Conservation (phyloP, 108 stramenopile species). For the Cyclotella atomus region DNA sequence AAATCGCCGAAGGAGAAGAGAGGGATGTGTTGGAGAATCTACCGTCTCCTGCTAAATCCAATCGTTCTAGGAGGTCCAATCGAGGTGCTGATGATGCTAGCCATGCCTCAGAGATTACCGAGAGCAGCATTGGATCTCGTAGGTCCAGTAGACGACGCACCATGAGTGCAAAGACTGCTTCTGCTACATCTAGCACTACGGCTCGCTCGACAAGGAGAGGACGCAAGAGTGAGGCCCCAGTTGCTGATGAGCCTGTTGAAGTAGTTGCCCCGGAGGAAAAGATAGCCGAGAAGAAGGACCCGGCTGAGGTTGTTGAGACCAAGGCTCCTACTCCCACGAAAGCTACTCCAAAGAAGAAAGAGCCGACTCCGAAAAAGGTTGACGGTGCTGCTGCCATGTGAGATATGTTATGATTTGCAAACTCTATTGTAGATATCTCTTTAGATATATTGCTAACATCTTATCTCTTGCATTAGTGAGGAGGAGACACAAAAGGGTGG, state of each 20-base stretch:
- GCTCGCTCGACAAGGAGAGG: background rate
- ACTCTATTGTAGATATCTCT: no score
- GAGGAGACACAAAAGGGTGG: background rate
- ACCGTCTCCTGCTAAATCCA: constrained; percentile 1
- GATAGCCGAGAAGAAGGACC: background rate
- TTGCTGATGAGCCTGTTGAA: constrained; percentile 6
- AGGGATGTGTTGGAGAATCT: constrained; percentile 21
- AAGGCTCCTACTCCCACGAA: no score
- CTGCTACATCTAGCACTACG: background rate
- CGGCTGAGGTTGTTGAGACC: background rate
- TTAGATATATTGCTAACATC: no score
- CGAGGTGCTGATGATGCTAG: constrained; percentile 1
- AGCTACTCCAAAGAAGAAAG: constrained; percentile 22
- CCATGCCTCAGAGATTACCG: no score
- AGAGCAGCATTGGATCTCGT: constrained; percentile 14
- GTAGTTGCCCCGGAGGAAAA: constrained; percentile 12
- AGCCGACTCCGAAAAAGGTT: background rate
- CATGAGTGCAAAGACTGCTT: constrained; percentile 3
- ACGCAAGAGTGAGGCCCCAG: background rate
- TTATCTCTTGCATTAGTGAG: no score
- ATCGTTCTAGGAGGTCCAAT: background rate
- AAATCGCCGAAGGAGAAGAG: constrained; percentile 14
- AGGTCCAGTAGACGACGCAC: constrained; percentile 19
- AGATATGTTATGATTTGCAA: no score
- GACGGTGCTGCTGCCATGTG: no score